phyloP scores from a whole-genome alignment of 257 asterid species.

The Lycium ferocissimum region DNA sequence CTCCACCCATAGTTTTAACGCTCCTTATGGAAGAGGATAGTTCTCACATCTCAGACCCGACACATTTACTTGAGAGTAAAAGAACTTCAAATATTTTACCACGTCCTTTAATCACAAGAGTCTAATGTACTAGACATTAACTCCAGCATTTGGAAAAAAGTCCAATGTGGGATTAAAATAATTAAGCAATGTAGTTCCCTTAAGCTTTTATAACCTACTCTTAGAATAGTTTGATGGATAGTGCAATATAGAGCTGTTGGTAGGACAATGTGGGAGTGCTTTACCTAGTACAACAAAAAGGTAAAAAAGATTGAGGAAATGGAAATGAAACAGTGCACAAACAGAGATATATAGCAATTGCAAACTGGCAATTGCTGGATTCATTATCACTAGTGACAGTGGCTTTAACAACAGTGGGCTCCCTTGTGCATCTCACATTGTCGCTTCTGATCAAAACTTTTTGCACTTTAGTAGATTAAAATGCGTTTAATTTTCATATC shows the following conservation, averaged over 20 bases:
- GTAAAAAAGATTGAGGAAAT: constrained; percentile 35
- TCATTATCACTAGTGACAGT: constrained; percentile 55
- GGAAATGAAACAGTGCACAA: constrained; percentile 29
- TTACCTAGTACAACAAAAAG: constrained; percentile 52
- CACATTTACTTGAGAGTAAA: neutral
- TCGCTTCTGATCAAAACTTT: constrained; percentile 45
- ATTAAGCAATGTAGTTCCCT: neutral
- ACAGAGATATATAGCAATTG: constrained; percentile 27
- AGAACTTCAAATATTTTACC: neutral
- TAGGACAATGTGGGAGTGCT: constrained; percentile 45
- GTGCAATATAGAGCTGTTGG: constrained; percentile 34
- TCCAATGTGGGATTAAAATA: neutral
- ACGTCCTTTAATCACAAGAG: neutral
- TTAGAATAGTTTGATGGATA: neutral
- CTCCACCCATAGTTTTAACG: neutral
- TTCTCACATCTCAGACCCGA: rapidly evolving
- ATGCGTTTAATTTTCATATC: constrained; percentile 12
- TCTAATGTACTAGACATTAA: neutral
- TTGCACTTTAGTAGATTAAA: constrained; percentile 45
- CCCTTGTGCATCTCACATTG: constrained; percentile 40
- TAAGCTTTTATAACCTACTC: no score
- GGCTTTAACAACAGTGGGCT: constrained; percentile 65
- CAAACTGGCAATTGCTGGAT: constrained; percentile 89
- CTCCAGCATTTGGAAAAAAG: neutral
- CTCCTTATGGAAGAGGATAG: neutral